Percentiles rank a stretch among this genome's conserved stretches.
These are phyloP conservation scores for Claviceps maximensis DNA, from an alignment of 2,329 filamentous ascomycete species.

Conservation along the genomic window DNA sequence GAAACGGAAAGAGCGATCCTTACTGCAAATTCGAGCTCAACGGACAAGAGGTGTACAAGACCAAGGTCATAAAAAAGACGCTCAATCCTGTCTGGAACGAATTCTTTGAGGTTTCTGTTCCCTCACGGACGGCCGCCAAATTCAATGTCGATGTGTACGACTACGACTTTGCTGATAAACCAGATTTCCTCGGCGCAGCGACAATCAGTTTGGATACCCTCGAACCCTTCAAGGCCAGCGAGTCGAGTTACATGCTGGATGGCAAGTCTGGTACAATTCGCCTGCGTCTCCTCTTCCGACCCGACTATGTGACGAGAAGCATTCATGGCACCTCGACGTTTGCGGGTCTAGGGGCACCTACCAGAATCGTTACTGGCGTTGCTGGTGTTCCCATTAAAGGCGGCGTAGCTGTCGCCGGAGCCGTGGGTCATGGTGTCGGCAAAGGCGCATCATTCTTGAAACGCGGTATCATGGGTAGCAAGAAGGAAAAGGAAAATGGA, in stretches of 20 bases:
- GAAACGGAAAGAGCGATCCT: slow-evolving; percentile 93
- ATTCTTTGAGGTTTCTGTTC: slow-evolving; percentile 72
- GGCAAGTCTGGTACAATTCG: slow-evolving; percentile 80
- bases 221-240: slow-evolving; percentile 73
- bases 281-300: slow-evolving; percentile 80
- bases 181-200: slow-evolving; percentile 73
- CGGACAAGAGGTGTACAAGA: slow-evolving; percentile 84
- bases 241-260: slow-evolving; percentile 63
- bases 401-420: slow-evolving; percentile 60
- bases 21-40: slow-evolving; percentile 93
- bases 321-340: slow-evolving; percentile 89
- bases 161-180: slow-evolving; percentile 93
- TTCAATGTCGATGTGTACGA: slow-evolving; percentile 80
- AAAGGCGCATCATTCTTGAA: slow-evolving; percentile 86
- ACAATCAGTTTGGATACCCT: slow-evolving; percentile 64
- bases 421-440: slow-evolving; percentile 64
- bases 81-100: slow-evolving; percentile 93
- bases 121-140: slow-evolving; percentile 72
- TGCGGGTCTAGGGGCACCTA: slow-evolving; percentile 73
- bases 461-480: slow-evolving; percentile 65
- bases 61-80: slow-evolving; percentile 93
- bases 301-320: slow-evolving; percentile 75
- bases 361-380: slow-evolving; percentile 71
- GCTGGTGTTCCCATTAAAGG: slow-evolving; percentile 90
- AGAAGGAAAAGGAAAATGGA: slow-evolving; percentile 48